phyloP scores from a whole-genome alignment of 257 asterid genomes.

The Jaltomata sinuosa region DNA sequence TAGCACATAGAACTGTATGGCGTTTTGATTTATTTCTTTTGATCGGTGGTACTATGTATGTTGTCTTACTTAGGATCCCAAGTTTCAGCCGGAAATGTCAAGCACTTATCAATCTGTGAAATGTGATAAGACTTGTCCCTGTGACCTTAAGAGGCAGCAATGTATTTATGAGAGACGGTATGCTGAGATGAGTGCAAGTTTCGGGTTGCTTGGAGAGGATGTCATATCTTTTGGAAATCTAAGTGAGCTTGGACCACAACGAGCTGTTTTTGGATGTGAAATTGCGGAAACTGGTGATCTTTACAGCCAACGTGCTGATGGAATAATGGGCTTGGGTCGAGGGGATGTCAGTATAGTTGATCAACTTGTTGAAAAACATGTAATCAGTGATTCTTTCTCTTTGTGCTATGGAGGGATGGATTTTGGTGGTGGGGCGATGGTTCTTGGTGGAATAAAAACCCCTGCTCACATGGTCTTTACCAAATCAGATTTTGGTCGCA shows the following conservation, averaged over 20 bases:
- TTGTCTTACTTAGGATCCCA: slow-evolving; percentile 55
- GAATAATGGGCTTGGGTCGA: slow-evolving; percentile 94
- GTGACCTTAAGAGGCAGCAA: slow-evolving; percentile 59
- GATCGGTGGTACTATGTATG: not conserved
- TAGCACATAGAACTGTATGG: not conserved
- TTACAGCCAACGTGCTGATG: slow-evolving; percentile 95
- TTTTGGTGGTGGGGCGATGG: slow-evolving; percentile 96
- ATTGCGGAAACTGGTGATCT: slow-evolving; percentile 86
- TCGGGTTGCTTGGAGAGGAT: slow-evolving; percentile 84
- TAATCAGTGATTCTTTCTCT: slow-evolving; percentile 83
- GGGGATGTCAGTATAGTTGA: slow-evolving; percentile 92
- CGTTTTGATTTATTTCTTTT: not conserved
- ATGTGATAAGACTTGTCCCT: slow-evolving; percentile 66
- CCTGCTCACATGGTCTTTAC: slow-evolving; percentile 71
- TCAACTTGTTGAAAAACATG: slow-evolving; percentile 81
- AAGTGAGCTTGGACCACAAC: slow-evolving; percentile 77
- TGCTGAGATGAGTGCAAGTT: slow-evolving; percentile 95
- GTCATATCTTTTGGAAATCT: slow-evolving; percentile 77
- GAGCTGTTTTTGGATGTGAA: slow-evolving; percentile 93
- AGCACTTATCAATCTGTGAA: slow-evolving; percentile 62
- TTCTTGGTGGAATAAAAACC: slow-evolving; percentile 72
- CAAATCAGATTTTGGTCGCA: slow-evolving; percentile 67
- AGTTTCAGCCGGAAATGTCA: slow-evolving; percentile 70
- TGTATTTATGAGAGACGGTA: slow-evolving; percentile 83
- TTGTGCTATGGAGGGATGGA: slow-evolving; percentile 98